Base-by-base conservation (phyloP, 1,139 yeast genomes). In the Candida glucosophila region DNA sequence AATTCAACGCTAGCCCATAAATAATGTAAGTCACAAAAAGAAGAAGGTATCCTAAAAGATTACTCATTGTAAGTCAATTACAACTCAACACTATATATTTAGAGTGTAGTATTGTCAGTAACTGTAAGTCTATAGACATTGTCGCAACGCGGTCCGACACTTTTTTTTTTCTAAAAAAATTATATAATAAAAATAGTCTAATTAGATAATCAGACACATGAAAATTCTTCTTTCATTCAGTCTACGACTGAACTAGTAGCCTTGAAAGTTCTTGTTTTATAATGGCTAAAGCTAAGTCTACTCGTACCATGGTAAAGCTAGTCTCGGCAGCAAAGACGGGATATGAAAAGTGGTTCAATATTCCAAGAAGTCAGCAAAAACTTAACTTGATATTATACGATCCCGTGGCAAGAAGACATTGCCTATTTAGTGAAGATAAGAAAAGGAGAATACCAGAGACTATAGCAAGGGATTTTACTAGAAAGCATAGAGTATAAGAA, bases 241-340 rank as follows among this genome's bases (percentile, higher is more conserved):
- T 15, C 5, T 5, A 14, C 6, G 5, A 10, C 7, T 10, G 11
- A 12, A 12, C 15, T 6, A 20, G 25, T 72, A 71, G 1, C 81
- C 82, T 41, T 75, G 7, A 26, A 39, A 28, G 11, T 62, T 3
- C 74, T 67, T 1, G 74, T 65, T 14, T 58, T 52, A 23, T n/a
- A n/a, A 63, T 63, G 70, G 67, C 67, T 15, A 62, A 58, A 40
- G 60, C 58, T 15, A 63, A 59, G 41, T 50, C 60, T 24, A 52
- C 66, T 15, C 61, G 58, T 34, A 63, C 70, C 24, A 64, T 64
- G 71, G 64, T 64, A 30, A 61, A 64, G 52, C 63, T 85, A 37
- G 59, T 83, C 3, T 83, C 95, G 1, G 68, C 90, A 1, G 96
- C 96, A 15, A 72, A 78, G 41, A 86, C 96, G 1, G 96, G 96